A percentile compares a stretch with the other conserved stretches of the same genome.
Evolutionary conservation across 176 grass and related monocot genomes (phyloP).

Genomic region (Leersia perrieri): DNA sequence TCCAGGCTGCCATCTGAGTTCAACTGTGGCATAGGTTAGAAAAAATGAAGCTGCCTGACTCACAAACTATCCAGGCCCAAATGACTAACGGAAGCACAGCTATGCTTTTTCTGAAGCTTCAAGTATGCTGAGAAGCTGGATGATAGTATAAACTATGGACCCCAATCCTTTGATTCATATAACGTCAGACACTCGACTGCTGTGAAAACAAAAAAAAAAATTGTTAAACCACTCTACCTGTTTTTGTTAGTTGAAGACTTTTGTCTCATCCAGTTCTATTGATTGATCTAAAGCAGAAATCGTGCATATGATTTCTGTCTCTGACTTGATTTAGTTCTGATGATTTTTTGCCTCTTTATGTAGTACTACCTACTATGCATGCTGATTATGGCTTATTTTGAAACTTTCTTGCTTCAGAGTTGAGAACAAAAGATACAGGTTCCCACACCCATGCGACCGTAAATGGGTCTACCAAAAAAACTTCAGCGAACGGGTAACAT

Average conservation of each 20-base stretch:
- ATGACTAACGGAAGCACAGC: not conserved
- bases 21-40: not conserved
- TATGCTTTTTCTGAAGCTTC: not conserved
- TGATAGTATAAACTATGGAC: not conserved
- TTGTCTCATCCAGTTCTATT: not conserved
- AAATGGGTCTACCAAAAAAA: slow-evolving; percentile 44
- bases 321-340: not conserved
- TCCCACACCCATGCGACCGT: not conserved
- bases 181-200: not conserved
- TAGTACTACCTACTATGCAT: not conserved
- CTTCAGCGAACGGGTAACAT: slow-evolving; percentile 47
- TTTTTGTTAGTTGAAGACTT: slow-evolving; percentile 6
- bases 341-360: not conserved
- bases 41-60: not conserved
- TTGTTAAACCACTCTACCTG: not conserved
- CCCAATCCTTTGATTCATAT: not conserved
- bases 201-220: not conserved
- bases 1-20: not conserved
- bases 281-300: not conserved
- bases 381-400: slow-evolving; percentile 10
- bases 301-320: not conserved
- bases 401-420: slow-evolving; percentile 28
- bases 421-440: slow-evolving; percentile 8
- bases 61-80: not conserved
- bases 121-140: not conserved